Base-by-base conservation (phyloP, 1,284 basidiomycete genomes). In the Inonotus obliquus region DNA sequence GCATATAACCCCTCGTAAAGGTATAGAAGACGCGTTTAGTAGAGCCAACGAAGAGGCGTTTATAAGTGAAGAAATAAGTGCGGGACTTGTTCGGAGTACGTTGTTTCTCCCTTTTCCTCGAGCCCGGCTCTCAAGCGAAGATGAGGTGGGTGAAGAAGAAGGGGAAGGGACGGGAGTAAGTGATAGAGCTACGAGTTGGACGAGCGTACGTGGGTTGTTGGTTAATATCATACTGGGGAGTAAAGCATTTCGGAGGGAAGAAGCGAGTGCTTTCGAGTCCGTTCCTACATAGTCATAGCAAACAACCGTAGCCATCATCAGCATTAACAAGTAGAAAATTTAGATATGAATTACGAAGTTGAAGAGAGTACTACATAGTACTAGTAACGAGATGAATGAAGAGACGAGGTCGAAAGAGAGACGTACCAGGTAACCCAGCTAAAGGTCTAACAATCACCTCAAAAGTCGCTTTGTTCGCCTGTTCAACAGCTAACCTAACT, bases 391-490 rank as follows among this genome's bases (percentile, higher is more conserved):
- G 21, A 29, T 49, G 57, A 25, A 4, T 44, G 21, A 41, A 58
- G 17, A n/a, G n/a, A n/a, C n/a, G n/a, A n/a, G n/a, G n/a, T n/a
- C n/a, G n/a, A n/a, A n/a, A n/a, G n/a, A n/a, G 21, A 44, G 14
- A 52, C 65, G 21, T 49, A 69, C 71, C 85, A 1, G 90, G 79
- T 9, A 90, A 76, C 49, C 81, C 79, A 21, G 84, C 78, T 14
- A 91, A 73, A 0, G 90, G 89, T 6, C 89, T 81, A 17, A 89
- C 76, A 47, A 77, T 72, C 53, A 92, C 82, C 67, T 92, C 90
- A 65, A 92, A 80, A 0, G 86, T 84, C 0, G 89, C 83, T 61
- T 81, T 82, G n/a, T 85, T 85, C 5, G 90, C 81, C 47, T 83
- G 78, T 73, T 92, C 90, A 17, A 79, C 72, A 1, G 82, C 79